Conservation (phyloP, 129 eudicot genomes). For the Calendula officinalis region DNA sequence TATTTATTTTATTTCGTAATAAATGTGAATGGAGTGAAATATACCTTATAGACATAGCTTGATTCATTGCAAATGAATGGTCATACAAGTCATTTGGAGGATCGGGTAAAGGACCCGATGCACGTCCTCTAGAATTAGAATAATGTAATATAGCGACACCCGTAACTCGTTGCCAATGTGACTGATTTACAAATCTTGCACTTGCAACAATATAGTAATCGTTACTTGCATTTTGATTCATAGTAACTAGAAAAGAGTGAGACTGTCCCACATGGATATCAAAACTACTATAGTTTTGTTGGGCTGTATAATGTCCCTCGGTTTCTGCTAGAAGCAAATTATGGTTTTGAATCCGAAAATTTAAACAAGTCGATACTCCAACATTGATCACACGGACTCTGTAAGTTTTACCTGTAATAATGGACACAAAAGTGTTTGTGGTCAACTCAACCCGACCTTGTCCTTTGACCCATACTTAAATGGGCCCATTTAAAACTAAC, state of each 20-base stretch:
- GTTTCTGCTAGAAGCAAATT: conserved; percentile 73
- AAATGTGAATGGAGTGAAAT: background rate
- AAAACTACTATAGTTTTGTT: conserved; percentile 67
- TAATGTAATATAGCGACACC: conserved; percentile 88
- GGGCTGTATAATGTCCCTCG: conserved; percentile 76
- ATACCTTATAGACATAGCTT: conserved; percentile 86
- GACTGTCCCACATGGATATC: conserved; percentile 97
- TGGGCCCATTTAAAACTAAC: background rate
- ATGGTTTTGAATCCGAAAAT: conserved; percentile 83
- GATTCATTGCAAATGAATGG: conserved; percentile 59
- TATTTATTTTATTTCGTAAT: background rate
- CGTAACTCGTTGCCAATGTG: conserved; percentile 81
- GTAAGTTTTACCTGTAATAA: conserved; percentile 70
- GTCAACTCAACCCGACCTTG: background rate
- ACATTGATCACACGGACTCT: conserved; percentile 85
- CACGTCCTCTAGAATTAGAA: conserved; percentile 66
- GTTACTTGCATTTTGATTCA: conserved; percentile 93
- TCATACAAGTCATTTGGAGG: conserved; percentile 71
- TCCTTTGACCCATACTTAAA: background rate
- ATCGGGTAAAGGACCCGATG: conserved; percentile 85
- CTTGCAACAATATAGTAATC: conserved; percentile 96
- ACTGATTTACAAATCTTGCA: conserved; percentile 73
- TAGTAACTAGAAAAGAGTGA: conserved; percentile 76
- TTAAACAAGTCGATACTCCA: conserved; percentile 80
- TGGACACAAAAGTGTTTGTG: background rate